phyloP scores from a whole-genome alignment of 2,329 filamentous ascomycete genomes.

The Colletotrichum acutatum region DNA sequence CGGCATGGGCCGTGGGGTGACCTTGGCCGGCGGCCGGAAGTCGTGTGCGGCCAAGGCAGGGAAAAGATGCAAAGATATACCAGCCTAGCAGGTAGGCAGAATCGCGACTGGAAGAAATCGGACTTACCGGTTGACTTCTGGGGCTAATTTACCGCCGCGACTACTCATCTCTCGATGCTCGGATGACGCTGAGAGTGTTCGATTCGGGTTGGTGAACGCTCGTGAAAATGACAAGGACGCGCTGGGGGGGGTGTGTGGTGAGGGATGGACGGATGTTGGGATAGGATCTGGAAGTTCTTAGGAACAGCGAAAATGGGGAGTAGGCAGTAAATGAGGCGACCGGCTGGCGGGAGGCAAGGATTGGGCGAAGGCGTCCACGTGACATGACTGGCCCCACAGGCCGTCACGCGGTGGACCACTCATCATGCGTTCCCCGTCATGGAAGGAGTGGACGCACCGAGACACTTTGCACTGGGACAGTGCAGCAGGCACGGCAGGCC shows the following conservation, averaged over 20 bases:
- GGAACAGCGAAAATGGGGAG: constrained; percentile 37
- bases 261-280: constrained; percentile 34
- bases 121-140: constrained; percentile 97
- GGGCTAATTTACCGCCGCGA: constrained; percentile 96
- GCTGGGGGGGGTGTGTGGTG: constrained; percentile 38
- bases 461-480: not conserved
- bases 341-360: constrained; percentile 34
- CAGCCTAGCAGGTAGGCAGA: not conserved
- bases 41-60: constrained; percentile 21
- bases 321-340: constrained; percentile 38
- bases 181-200: constrained; percentile 33
- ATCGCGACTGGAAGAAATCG: constrained; percentile 19
- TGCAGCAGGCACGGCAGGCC: no score
- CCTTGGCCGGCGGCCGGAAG: constrained; percentile 20
- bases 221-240: constrained; percentile 41
- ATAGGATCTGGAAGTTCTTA: constrained; percentile 35
- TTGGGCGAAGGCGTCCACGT: constrained; percentile 28
- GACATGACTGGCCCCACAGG: constrained; percentile 11
- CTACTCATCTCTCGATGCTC: constrained; percentile 88
- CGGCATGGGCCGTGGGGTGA: constrained; percentile 25
- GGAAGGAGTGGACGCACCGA: constrained; percentile 2
- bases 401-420: constrained; percentile 33
- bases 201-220: constrained; percentile 36
- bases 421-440: constrained; percentile 33
- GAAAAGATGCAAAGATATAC: constrained; percentile 16